Evolutionary conservation across 768 basidiomycete species (phyloP).

Genomic region (Auriscalpium vulgare): DNA sequence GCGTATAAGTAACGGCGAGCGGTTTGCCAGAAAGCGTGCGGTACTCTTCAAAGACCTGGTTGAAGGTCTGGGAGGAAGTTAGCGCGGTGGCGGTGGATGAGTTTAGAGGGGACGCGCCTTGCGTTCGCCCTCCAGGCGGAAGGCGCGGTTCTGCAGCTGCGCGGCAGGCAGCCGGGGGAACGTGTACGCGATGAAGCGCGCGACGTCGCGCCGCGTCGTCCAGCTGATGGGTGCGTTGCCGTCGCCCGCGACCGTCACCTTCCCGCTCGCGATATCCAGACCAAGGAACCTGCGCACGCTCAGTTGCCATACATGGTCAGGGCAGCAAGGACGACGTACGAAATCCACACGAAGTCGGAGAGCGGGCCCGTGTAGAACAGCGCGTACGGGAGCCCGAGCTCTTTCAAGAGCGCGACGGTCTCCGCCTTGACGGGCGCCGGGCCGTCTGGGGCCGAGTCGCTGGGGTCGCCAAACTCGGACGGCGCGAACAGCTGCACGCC

Average conservation of each 20-base stretch:
- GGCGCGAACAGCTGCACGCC: constrained; percentile 8
- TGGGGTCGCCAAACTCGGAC: constrained; percentile 3
- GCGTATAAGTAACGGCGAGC: constrained; percentile 11
- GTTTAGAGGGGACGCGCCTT: background rate
- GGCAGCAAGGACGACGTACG: background rate
- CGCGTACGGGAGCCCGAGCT: constrained; percentile 9
- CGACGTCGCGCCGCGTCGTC: constrained; percentile 15
- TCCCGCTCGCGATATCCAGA: constrained; percentile 10
- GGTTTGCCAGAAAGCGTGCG: constrained; percentile 11
- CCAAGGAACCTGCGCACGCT: background rate
- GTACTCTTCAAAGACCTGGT: constrained; percentile 14
- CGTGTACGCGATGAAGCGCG: constrained; percentile 15
- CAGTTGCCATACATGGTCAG: too few species aligned
- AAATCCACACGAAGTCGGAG: constrained; percentile 4
- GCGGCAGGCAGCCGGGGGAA: constrained; percentile 8
- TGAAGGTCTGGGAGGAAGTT: constrained; percentile 2
- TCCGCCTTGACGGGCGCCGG: constrained; percentile 2
- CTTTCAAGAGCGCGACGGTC: constrained; percentile 1
- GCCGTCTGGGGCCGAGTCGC: constrained; percentile 7
- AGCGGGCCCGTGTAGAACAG: constrained; percentile 14
- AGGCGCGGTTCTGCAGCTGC: constrained; percentile 3
- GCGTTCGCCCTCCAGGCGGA: constrained; percentile 7
- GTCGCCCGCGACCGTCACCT: constrained; percentile 10
- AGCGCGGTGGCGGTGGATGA: background rate
- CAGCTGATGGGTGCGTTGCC: constrained; percentile 10